Conservation (phyloP, 2,329 filamentous ascomycete genomes). For the Aureobasidium sp. region DNA sequence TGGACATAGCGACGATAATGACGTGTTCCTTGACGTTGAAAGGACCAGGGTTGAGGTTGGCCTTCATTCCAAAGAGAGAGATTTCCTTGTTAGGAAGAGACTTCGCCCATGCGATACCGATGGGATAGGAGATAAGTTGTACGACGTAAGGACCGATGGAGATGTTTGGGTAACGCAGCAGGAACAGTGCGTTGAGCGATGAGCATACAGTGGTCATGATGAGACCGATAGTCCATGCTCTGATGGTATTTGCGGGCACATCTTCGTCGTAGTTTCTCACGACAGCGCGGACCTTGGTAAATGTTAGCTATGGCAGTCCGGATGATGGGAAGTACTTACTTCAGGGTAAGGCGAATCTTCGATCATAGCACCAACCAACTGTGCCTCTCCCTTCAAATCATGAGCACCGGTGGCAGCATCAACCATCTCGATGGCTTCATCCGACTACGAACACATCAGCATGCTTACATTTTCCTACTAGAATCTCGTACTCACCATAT, state of each 20-base stretch:
- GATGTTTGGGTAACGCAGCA: conserved; percentile 80
- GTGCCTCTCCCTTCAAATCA: conserved; percentile 48
- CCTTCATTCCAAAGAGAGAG: conserved; percentile 47
- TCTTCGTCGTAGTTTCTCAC: conserved; percentile 58
- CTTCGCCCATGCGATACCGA: conserved; percentile 61
- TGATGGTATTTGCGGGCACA: conserved; percentile 55
- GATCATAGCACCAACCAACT: conserved; percentile 51
- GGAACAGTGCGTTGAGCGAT: conserved; percentile 68
- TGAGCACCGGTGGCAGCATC: conserved; percentile 48
- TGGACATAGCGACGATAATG: conserved; percentile 28
- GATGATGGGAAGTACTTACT: conserved; percentile 31
- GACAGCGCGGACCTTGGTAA: conserved; percentile 41
- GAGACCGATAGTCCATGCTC: conserved; percentile 55
- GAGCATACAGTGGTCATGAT: conserved; percentile 55
- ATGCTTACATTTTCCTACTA: background rate
- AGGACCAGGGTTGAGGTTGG: conserved; percentile 43
- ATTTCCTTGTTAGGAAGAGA: conserved; percentile 36
- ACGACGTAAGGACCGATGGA: conserved; percentile 83
- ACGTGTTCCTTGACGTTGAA: conserved; percentile 34
- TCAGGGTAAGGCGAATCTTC: conserved; percentile 61
- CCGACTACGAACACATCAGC: conserved; percentile 31
- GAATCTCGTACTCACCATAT: conserved; percentile 31
- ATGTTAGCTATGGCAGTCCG: background rate
- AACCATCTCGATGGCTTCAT: conserved; percentile 53
- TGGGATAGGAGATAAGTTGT: conserved; percentile 70